Conservation (phyloP, 169 alveolate species). For the Miamiensis avidus region DNA sequence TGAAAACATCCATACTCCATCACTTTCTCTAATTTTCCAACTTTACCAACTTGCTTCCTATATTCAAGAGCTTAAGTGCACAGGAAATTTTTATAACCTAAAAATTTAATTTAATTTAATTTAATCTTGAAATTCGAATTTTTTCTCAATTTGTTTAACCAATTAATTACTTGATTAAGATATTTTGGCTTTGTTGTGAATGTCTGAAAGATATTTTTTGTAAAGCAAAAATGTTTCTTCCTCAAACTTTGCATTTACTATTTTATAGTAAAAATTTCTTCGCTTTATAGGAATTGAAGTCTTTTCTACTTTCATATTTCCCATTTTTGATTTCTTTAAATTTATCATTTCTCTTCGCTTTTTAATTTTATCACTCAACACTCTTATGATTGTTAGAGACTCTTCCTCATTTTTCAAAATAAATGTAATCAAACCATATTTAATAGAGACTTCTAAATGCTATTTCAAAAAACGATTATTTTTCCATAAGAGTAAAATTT, state of each 20-base stretch:
- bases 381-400: neutral
- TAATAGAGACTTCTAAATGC: neutral
- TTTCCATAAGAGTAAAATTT: too few relatives aligned
- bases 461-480: too few relatives aligned
- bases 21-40: slow-evolving; percentile 24
- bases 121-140: neutral
- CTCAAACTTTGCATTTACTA: neutral
- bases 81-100: slow-evolving; percentile 37
- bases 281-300: neutral
- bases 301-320: neutral
- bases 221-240: neutral
- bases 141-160: neutral
- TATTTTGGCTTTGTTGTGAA: neutral
- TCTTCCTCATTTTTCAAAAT: neutral
- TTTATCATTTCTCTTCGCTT: neutral
- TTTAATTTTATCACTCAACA: neutral
- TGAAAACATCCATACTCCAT: slow-evolving; percentile 70
- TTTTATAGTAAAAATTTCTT: neutral
- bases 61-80: slow-evolving; percentile 35
- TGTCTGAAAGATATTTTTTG: neutral
- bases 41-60: slow-evolving; percentile 26
- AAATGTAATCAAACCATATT: neutral
- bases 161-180: neutral
- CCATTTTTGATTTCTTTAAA: neutral
- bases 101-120: too few relatives aligned